These are phyloP conservation scores for Dryas alaskensis DNA, from an alignment of 306 rosid genomes.

Conservation along the genomic window DNA sequence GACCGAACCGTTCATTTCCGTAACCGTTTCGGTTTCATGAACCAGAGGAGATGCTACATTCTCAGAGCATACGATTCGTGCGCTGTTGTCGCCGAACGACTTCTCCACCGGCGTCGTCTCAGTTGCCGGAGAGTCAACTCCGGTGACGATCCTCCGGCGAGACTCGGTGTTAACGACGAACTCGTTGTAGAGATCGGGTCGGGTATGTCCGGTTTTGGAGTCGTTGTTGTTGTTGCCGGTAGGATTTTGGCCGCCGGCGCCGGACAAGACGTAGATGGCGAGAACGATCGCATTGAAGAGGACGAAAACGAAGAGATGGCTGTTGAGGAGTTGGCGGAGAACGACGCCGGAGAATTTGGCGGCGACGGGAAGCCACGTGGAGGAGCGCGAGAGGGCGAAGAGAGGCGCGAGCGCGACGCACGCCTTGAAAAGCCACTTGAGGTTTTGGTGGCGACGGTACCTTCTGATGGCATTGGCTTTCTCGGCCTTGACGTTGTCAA, in stretches of 20 bases:
- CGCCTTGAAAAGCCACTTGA: slow-evolving; percentile 30
- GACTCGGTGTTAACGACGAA: slow-evolving; percentile 7
- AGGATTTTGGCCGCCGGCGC: not conserved
- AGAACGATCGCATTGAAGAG: slow-evolving; percentile 44
- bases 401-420: slow-evolving; percentile 22
- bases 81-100: too few species aligned
- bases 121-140: not conserved
- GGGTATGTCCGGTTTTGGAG: not conserved
- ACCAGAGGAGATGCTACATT: slow-evolving; percentile 23
- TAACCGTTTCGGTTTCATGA: not conserved
- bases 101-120: not conserved
- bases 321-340: slow-evolving; percentile 8
- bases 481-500: slow-evolving; percentile 31
- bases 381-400: slow-evolving; percentile 28
- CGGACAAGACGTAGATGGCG: slow-evolving; percentile 44
- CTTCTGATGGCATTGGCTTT: slow-evolving; percentile 37
- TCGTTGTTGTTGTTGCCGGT: not conserved
- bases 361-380: slow-evolving; percentile 29
- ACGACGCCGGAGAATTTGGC: not conserved
- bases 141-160: slow-evolving; percentile 1
- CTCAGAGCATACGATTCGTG: not conserved
- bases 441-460: slow-evolving; percentile 23
- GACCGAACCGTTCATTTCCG: slow-evolving; percentile 2
- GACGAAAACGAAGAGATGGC: slow-evolving; percentile 45
- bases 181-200: slow-evolving; percentile 23